A percentile compares a stretch with the other conserved stretches of the same genome.
These are phyloP conservation scores for Tilletia caries DNA, from an alignment of 1,284 basidiomycete genomes.

Conservation along the genomic window DNA sequence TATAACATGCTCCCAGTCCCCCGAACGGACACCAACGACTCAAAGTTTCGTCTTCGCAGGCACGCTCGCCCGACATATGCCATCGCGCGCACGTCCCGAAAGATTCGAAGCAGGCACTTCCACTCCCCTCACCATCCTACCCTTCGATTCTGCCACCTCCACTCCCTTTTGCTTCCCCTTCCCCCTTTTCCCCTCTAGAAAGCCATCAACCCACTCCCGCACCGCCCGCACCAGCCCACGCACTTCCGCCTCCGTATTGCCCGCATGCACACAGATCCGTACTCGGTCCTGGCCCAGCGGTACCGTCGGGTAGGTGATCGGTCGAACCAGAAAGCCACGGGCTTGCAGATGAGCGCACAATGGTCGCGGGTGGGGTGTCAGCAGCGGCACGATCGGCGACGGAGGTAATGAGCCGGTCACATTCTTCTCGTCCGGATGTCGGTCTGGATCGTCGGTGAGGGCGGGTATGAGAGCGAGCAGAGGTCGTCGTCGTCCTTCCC, in stretches of 20 bases:
- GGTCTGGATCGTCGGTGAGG: neutral
- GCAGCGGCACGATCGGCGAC: constrained; percentile 77
- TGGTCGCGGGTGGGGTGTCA: constrained; percentile 70
- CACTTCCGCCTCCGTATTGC: constrained; percentile 67
- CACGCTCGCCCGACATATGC: no score
- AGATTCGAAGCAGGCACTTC: no score
- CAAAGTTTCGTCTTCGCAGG: no score
- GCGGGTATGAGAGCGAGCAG: neutral
- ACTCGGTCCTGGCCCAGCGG: constrained; percentile 78
- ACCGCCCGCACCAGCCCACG: constrained; percentile 53
- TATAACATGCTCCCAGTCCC: no score
- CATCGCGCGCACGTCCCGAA: no score
- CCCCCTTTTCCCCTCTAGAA: neutral
- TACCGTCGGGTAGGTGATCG: constrained; percentile 71
- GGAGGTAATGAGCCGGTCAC: constrained; percentile 26
- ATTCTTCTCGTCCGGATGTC: neutral
- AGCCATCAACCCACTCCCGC: constrained; percentile 8
- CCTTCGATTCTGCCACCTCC: neutral
- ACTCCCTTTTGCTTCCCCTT: neutral
- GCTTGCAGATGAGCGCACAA: constrained; percentile 67
- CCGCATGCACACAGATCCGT: constrained; percentile 75
- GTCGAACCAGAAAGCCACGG: constrained; percentile 68
- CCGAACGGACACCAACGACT: no score
- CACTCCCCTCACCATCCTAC: no score
- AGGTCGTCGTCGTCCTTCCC: neutral